These are phyloP conservation scores for Entoloma clypeatum DNA, from an alignment of 1,284 basidiomycete species.

Conservation along the genomic window DNA sequence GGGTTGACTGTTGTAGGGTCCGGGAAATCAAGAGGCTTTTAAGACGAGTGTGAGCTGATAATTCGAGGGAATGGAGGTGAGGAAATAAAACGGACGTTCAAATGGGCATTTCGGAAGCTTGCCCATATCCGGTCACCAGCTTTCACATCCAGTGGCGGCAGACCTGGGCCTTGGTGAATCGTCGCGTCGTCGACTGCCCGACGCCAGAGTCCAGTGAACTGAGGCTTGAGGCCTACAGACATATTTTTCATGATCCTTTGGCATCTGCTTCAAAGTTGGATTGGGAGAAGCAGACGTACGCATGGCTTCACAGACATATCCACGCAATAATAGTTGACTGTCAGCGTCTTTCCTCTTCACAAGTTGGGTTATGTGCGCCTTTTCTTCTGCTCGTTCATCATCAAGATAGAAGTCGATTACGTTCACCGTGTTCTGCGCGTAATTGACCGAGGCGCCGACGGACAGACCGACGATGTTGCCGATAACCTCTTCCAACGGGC, in stretches of 20 bases:
- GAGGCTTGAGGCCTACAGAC: slow-evolving; percentile 36
- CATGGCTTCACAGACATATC: slow-evolving; percentile 54
- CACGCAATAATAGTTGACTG: slow-evolving; percentile 37
- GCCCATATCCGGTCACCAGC: slow-evolving; percentile 43
- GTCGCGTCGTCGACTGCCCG: slow-evolving; percentile 31
- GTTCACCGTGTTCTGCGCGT: slow-evolving; percentile 41
- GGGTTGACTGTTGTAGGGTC: slow-evolving; percentile 40
- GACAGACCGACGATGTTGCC: slow-evolving; percentile 46
- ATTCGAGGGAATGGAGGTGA: background rate
- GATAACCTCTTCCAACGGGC: slow-evolving; percentile 40
- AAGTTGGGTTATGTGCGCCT: slow-evolving; percentile 37
- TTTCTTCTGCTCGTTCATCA: slow-evolving; percentile 35
- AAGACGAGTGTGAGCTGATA: slow-evolving; percentile 4
- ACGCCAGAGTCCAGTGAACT: slow-evolving; percentile 44
- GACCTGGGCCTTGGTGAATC: slow-evolving; percentile 37
- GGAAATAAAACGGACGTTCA: slow-evolving; percentile 36
- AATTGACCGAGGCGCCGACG: slow-evolving; percentile 43
- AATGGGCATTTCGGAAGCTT: slow-evolving; percentile 47
- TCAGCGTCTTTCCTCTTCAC: slow-evolving; percentile 31
- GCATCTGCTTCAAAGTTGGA: background rate
- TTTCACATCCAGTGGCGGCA: slow-evolving; percentile 36
- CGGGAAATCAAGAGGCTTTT: slow-evolving; percentile 41
- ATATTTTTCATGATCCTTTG: too few species aligned
- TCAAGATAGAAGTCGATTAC: slow-evolving; percentile 58
- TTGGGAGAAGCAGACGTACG: slow-evolving; percentile 29